Evolutionary conservation across 768 basidiomycete species (phyloP).

Genomic region (Lactifluus volemus): DNA sequence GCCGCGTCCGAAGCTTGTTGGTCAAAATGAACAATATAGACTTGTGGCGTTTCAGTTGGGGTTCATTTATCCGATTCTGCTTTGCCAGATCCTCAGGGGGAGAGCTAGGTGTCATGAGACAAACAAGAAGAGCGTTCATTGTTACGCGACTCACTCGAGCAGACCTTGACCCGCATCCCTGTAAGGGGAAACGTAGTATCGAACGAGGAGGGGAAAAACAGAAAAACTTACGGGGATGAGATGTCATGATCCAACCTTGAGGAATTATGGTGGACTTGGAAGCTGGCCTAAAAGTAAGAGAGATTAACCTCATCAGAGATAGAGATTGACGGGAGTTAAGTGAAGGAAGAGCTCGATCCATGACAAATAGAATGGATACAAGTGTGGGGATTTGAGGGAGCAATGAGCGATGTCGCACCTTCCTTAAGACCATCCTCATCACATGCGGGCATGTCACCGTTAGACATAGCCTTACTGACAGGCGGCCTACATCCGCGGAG

Average conservation of each 20-base stretch:
- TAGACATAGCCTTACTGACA: not conserved
- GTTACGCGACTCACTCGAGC: not conserved
- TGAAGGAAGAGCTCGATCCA: not conserved
- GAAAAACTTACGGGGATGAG: not conserved
- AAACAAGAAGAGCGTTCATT: not conserved
- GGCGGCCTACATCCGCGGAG: not conserved
- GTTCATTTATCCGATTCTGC: not conserved
- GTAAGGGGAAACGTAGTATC: not conserved
- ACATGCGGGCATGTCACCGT: not conserved
- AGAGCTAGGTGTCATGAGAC: not conserved
- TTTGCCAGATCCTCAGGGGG: not conserved
- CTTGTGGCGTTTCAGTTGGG: not conserved
- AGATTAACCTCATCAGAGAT: not conserved
- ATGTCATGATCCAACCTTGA: not conserved
- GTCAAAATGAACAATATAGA: conserved; percentile 1
- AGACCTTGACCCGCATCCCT: not conserved
- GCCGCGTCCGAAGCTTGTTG: conserved; percentile 7
- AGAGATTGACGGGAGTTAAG: not conserved
- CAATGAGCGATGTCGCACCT: not conserved
- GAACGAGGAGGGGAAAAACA: not conserved
- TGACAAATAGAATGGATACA: not conserved
- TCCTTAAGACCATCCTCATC: not conserved
- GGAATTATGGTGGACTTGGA: not conserved
- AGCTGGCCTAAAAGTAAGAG: not conserved
- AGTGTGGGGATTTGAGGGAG: not conserved